A percentile compares a stretch with the other conserved stretches of the same genome.
Conservation (phyloP, 352 stramenopile species). For the Globisporangium paroecandrum region DNA sequence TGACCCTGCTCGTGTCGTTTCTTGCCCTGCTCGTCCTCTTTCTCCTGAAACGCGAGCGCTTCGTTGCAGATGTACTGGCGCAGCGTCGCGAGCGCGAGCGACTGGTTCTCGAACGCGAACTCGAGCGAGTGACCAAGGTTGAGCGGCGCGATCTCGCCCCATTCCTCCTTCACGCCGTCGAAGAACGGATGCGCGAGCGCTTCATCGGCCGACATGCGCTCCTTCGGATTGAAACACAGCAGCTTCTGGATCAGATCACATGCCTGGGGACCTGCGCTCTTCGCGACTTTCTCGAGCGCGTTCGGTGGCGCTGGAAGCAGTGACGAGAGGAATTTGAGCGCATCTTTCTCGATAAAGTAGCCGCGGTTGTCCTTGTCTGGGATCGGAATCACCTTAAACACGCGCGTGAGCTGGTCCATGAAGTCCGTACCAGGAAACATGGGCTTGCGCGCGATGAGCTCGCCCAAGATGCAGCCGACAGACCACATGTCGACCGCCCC, state of each 20-base stretch:
- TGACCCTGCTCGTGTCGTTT: constrained; percentile 28
- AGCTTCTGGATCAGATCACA: constrained; percentile 84
- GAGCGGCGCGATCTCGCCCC: constrained; percentile 64
- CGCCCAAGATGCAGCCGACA: constrained; percentile 92
- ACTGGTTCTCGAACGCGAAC: constrained; percentile 80
- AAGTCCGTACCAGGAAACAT: constrained; percentile 80
- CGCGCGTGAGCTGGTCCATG: constrained; percentile 81
- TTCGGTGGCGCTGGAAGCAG: constrained; percentile 46
- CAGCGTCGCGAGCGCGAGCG: constrained; percentile 61
- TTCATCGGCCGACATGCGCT: constrained; percentile 88
- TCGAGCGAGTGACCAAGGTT: constrained; percentile 72
- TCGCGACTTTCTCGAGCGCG: constrained; percentile 58
- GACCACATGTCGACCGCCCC: constrained; percentile 86
- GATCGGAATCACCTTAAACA: constrained; percentile 77
- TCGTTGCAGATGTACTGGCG: constrained; percentile 81
- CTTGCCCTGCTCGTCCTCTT: constrained; percentile 25
- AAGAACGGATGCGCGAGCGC: constrained; percentile 89
- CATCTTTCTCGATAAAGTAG: constrained; percentile 79
- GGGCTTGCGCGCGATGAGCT: constrained; percentile 76
- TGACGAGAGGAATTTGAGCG: constrained; percentile 82
- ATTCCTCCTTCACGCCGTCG: constrained; percentile 86
- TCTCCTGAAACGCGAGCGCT: constrained; percentile 55
- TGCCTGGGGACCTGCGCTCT: constrained; percentile 36
- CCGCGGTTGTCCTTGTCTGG: constrained; percentile 57
- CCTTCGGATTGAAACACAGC: constrained; percentile 89